Conservation (phyloP, 805 yeast genomes). For the Kluyveromyces aestuarii region DNA sequence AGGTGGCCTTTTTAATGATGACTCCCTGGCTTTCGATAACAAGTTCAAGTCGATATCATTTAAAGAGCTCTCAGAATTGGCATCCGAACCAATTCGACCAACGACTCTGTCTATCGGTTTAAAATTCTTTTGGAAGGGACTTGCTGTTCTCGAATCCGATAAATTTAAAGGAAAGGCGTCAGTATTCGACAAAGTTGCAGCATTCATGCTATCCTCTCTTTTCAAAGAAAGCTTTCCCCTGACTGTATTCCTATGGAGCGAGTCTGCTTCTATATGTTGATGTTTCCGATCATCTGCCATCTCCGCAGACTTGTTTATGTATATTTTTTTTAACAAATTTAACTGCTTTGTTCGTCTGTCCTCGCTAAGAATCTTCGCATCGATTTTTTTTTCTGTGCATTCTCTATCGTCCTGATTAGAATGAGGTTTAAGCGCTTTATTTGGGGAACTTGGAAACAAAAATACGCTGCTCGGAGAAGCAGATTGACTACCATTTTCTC, state of each 20-base stretch:
- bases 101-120: background rate
- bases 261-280: background rate
- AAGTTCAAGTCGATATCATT: conserved; percentile 1
- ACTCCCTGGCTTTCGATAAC: background rate
- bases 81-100: background rate
- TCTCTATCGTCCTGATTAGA: background rate
- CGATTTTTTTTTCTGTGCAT: background rate
- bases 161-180: background rate
- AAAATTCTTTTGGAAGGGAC: background rate
- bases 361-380: background rate
- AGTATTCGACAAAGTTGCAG: background rate
- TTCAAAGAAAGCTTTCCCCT: background rate
- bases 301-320: background rate
- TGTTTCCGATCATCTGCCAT: background rate
- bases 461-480: background rate
- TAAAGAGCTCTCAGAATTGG: background rate
- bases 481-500: background rate
- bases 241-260: background rate
- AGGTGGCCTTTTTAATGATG: background rate
- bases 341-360: background rate
- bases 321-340: background rate
- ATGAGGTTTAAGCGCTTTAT: background rate
- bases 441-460: background rate
- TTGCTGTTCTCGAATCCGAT: background rate
- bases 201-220: background rate